A percentile compares a stretch with the other conserved stretches of the same genome.
These are phyloP conservation scores for Penicillium sp. DNA, from an alignment of 2,329 filamentous ascomycete species.

Conservation along the genomic window DNA sequence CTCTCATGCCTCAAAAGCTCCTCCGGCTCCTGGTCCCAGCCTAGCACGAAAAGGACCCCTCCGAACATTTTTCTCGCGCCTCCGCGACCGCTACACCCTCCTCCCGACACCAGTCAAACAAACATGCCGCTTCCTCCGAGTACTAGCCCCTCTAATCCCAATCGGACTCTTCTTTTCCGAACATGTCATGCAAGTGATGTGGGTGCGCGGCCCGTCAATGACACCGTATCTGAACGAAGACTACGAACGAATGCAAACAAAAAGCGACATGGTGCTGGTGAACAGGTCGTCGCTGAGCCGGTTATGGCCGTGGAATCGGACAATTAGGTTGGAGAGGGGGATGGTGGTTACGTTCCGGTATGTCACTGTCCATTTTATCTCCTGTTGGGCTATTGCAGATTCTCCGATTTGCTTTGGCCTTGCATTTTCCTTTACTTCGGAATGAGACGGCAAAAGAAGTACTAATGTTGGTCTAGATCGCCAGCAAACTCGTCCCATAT, in stretches of 20 bases:
- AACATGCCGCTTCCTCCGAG: conserved; percentile 24
- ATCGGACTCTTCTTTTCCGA: conserved; percentile 38
- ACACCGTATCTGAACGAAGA: conserved; percentile 68
- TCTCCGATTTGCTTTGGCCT: too few species aligned
- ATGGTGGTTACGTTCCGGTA: conserved; percentile 64
- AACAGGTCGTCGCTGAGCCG: conserved; percentile 45
- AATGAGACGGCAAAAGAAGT: too few species aligned
- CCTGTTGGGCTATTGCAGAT: too few species aligned
- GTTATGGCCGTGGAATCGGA: conserved; percentile 46
- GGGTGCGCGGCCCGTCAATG: conserved; percentile 58
- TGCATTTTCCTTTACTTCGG: too few species aligned
- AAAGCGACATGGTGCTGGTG: conserved; percentile 41
- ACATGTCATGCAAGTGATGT: conserved; percentile 39
- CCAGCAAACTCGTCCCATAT: conserved; percentile 63
- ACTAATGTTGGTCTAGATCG: conserved; percentile 53
- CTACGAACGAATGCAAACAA: conserved; percentile 44
- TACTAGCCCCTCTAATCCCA: conserved; percentile 33
- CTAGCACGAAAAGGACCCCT: conserved; percentile 10
- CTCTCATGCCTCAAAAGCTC: not conserved
- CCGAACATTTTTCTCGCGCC: conserved; percentile 20
- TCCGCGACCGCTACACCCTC: conserved; percentile 26
- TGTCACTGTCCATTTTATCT: conserved; percentile 4
- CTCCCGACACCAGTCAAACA: conserved; percentile 26
- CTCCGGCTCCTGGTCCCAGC: conserved; percentile 7
- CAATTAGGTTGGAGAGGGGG: conserved; percentile 57